Evolutionary conservation across 352 stramenopile genomes (phyloP).

Genomic region (Halophytophthora polymorphica): DNA sequence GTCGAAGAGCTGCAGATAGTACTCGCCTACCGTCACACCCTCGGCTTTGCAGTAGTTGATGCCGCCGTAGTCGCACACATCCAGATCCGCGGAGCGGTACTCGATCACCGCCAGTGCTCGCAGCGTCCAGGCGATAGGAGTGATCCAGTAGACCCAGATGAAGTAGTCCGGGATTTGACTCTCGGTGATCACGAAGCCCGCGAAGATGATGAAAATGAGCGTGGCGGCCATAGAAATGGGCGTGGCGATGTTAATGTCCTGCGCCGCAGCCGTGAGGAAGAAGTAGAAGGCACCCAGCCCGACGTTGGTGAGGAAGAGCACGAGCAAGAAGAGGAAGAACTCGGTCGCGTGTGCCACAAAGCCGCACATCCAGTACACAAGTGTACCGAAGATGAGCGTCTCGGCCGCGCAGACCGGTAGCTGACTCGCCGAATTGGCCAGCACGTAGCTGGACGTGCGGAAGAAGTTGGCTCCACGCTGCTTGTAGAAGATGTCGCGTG

Average conservation of each 20-base stretch:
- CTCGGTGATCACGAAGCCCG: conserved; percentile 49
- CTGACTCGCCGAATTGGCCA: conserved; percentile 38
- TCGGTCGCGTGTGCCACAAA: conserved; percentile 31
- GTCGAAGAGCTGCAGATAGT: conserved; percentile 33
- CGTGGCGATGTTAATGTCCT: conserved; percentile 39
- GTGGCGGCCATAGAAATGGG: conserved; percentile 41
- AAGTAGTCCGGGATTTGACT: conserved; percentile 49
- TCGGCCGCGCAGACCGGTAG: conserved; percentile 49
- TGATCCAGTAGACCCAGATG: conserved; percentile 67
- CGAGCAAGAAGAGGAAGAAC: conserved; percentile 48
- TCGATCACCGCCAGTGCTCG: conserved; percentile 38
- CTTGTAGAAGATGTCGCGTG: conserved; percentile 45
- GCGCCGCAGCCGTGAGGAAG: conserved; percentile 29
- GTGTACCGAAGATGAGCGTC: conserved; percentile 70
- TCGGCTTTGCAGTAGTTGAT: conserved; percentile 37
- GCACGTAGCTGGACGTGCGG: conserved; percentile 57
- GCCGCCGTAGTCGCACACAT: conserved; percentile 34
- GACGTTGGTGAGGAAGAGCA: conserved; percentile 53
- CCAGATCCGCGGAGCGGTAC: conserved; percentile 30
- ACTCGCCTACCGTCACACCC: conserved; percentile 28
- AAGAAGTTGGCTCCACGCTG: conserved; percentile 52
- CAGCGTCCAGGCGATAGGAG: conserved; percentile 46
- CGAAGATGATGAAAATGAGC: conserved; percentile 50
- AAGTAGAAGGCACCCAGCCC: conserved; percentile 56
- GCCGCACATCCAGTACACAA: conserved; percentile 87